Evolutionary conservation across 2,329 filamentous ascomycete species (phyloP), one percentile per base, ranked within the genome.

Genomic region (Aspergillus aculeatus): DNA sequence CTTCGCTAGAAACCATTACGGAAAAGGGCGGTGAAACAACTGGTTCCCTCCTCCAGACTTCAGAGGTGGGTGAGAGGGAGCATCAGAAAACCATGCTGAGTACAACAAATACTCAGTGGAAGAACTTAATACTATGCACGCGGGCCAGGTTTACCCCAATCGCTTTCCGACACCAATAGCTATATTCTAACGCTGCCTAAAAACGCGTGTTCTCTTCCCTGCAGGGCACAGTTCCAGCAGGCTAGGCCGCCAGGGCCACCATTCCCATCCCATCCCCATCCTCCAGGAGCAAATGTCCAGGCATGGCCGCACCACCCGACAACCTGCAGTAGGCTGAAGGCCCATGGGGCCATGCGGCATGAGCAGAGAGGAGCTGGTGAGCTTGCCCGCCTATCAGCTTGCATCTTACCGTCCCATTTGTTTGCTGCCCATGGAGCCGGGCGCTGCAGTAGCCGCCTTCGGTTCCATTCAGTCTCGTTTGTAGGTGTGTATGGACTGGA

Each of bases 381-480:
- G 35, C 52, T 31, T 35, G 31, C 56, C 52, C 51, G 35, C 52
- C 51, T 51, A 53, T 50, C 31, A 56, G 24, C 49, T 29, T 32
- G 38, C 49, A 47, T 51, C 48, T 49, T 29, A 16, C 26, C 4
- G 6, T 16, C 38, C 38, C 52, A 38, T 47, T 55, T 19, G 41
- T 19, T 32, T 55, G 53, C 53, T 55, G 53, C 52, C 21, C 38
- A 47, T 57, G 26, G 35, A 49, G 59, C 31, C 53, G 38, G 35
- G 26, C 52, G 59, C 58, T 61, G 51, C 56, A 61, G 59, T 56
- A 59, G 56, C 52, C 59, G 59, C 59, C 56, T 38, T 50, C 48
- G 14, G 44, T 56, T 35, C 24, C 41, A 49, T 14, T n/a, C 57
- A 35, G 51, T 44, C 1, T 23, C 26, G 26, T 29, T 29, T 29